Evolutionary conservation across 2,329 filamentous ascomycete species (phyloP).

Genomic region (Pyrenophora seminiperda): DNA sequence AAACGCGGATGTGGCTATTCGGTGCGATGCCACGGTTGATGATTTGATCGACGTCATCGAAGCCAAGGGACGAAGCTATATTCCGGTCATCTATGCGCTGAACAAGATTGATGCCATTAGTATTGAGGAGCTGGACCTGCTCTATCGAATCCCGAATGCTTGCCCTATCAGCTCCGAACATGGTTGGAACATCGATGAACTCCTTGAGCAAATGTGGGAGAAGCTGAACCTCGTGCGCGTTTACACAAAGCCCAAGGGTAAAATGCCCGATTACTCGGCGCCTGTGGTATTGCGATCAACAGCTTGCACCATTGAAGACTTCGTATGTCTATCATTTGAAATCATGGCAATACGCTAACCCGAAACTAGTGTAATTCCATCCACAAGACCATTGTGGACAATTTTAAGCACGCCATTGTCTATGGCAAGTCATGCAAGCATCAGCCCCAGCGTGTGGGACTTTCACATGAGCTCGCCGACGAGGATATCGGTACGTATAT

Average conservation of each 20-base stretch:
- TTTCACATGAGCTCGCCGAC: conserved; percentile 88
- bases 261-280: conserved; percentile 85
- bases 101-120: conserved; percentile 99
- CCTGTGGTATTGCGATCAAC: conserved; percentile 86
- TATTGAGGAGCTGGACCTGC: conserved; percentile 93
- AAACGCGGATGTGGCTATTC: conserved; percentile 95
- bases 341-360: conserved; percentile 44
- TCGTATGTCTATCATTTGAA: conserved; percentile 67
- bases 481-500: conserved; percentile 85
- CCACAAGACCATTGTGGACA: conserved; percentile 92
- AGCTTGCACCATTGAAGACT: conserved; percentile 92
- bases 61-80: conserved; percentile 92
- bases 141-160: conserved; percentile 96
- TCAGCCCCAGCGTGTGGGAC: conserved; percentile 92
- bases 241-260: conserved; percentile 98
- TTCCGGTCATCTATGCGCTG: conserved; percentile 97
- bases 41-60: conserved; percentile 96
- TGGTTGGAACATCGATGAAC: conserved; percentile 97
- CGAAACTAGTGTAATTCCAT: conserved; percentile 84
- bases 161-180: conserved; percentile 94
- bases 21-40: conserved; percentile 96
- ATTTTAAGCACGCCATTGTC: conserved; percentile 94
- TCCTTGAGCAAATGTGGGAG: conserved; percentile 98
- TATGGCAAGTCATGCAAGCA: conserved; percentile 99
- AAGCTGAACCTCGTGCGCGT: conserved; percentile 89